Evolutionary conservation across 805 yeast genomes (phyloP), one percentile per base, ranked within the genome.

Genomic region (Kazachstania taianensis): DNA sequence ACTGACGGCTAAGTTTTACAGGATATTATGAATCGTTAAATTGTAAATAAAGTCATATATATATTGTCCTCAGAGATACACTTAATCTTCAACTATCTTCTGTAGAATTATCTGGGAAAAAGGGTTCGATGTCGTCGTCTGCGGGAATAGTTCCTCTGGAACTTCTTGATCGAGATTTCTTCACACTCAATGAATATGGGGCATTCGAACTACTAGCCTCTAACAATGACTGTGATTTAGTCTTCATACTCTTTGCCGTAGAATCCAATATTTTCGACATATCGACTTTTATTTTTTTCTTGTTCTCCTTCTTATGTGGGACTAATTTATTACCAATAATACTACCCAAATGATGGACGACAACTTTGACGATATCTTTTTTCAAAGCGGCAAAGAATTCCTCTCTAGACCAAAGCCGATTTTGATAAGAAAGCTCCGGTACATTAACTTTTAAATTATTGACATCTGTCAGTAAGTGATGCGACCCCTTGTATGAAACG

Each of bases 401-500:
- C 35, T 71, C 68, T 20, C 67, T 61, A 0, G 78, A 70, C 81
- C 83, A 76, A 18, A 72, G 45, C 46, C 67, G 66, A 43, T 71
- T 62, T n/a, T 42, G 46, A 46, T 72, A 69, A 28, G 52, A 50
- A 24, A 75, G 49, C 3, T 59, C 49, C 0, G 84, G 84, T 7
- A 77, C 63, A 22, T 58, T 65, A 16, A 78, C 63, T 12, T 59
- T 58, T 20, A 78, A 62, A 37, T 73, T 63, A 41, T 72, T 72
- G 6, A 78, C 80, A 50, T 78, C 77, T 2, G 78, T 65, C 26
- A 78, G 58, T 36, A 73, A 50, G 38, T 67, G 68, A 30, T 75
- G 75, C 1, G 75, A 69, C 6, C 80, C 83, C 51, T 73, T 72
- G 57, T 82, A 81, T 38, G 92, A 79, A 17, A 84, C 70, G 20